A percentile compares a stretch with the other conserved stretches of the same genome.
Evolutionary conservation across 2,329 filamentous ascomycete genomes (phyloP).

Genomic region (Phoma sp.): DNA sequence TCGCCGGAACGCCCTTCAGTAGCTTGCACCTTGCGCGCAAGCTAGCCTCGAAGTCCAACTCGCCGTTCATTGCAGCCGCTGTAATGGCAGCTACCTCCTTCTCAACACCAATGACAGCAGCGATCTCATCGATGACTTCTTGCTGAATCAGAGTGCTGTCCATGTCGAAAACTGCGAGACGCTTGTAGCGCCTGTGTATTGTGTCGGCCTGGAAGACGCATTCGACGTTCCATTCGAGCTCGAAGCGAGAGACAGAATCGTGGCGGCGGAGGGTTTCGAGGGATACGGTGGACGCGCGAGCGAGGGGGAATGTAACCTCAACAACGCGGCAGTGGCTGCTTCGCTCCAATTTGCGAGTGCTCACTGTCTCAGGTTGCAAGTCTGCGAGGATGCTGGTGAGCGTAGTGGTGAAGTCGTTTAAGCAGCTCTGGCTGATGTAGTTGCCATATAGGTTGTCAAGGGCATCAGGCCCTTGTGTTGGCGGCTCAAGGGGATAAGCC

Average conservation of each 20-base stretch:
- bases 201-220: constrained; percentile 76
- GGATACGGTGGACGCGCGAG: constrained; percentile 55
- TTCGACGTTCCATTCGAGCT: constrained; percentile 88
- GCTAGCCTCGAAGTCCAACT: constrained; percentile 87
- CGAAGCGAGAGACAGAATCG: constrained; percentile 79
- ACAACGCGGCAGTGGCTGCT: constrained; percentile 67
- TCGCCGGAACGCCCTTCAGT: constrained; percentile 77
- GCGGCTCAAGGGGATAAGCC: constrained; percentile 61
- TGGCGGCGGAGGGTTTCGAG: constrained; percentile 77
- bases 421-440: constrained; percentile 61
- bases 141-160: constrained; percentile 96
- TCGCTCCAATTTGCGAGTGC: constrained; percentile 62
- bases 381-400: constrained; percentile 57
- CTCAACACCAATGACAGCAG: constrained; percentile 81
- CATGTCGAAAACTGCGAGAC: constrained; percentile 97
- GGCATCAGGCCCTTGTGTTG: constrained; percentile 60
- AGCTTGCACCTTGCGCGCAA: constrained; percentile 81
- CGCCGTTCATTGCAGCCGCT: constrained; percentile 91
- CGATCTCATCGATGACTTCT: constrained; percentile 96
- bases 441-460: constrained; percentile 62
- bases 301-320: constrained; percentile 68
- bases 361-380: constrained; percentile 56
- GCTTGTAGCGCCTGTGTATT: constrained; percentile 78
- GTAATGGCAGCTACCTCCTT: constrained; percentile 87
- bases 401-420: constrained; percentile 62